These are phyloP conservation scores for Clonostachys byssicola DNA, from an alignment of 2,329 filamentous ascomycete species.

Conservation along the genomic window DNA sequence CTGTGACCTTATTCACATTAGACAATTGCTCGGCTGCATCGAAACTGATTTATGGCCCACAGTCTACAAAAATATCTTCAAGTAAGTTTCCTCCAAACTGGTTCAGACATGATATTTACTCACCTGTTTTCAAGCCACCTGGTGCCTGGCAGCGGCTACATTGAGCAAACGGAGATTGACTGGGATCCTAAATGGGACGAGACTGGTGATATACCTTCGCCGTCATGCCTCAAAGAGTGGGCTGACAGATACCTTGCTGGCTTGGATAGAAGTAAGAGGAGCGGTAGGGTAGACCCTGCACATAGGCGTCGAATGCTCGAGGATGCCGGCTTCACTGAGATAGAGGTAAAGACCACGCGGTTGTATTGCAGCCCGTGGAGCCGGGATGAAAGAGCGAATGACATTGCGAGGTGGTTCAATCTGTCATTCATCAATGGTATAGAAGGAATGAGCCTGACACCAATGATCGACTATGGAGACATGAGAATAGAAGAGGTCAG, in stretches of 20 bases:
- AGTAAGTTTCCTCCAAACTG: constrained; percentile 35
- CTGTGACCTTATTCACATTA: constrained; percentile 81
- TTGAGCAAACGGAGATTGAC: constrained; percentile 91
- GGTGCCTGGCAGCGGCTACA: constrained; percentile 66
- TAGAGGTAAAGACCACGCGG: constrained; percentile 64
- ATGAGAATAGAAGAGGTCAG: constrained; percentile 54
- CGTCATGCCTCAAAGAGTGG: constrained; percentile 64
- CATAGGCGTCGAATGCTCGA: constrained; percentile 57
- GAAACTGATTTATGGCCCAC: constrained; percentile 61
- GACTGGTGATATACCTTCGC: constrained; percentile 49
- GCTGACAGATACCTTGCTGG: constrained; percentile 63
- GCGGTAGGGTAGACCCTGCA: constrained; percentile 52
- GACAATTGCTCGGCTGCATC: constrained; percentile 75
- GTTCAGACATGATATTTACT: background rate
- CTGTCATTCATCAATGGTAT: constrained; percentile 70
- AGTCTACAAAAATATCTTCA: constrained; percentile 67
- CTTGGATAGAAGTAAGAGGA: constrained; percentile 60
- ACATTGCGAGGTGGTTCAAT: constrained; percentile 81
- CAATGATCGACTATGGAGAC: constrained; percentile 54
- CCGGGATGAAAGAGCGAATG: constrained; percentile 56
- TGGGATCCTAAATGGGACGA: constrained; percentile 68
- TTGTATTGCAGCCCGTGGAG: constrained; percentile 75
- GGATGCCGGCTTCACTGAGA: constrained; percentile 73
- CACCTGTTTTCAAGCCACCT: constrained; percentile 57
- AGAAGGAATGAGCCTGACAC: constrained; percentile 67